These are phyloP conservation scores for Colletotrichum sp. DNA, from an alignment of 2,329 filamentous ascomycete species.

Conservation along the genomic window DNA sequence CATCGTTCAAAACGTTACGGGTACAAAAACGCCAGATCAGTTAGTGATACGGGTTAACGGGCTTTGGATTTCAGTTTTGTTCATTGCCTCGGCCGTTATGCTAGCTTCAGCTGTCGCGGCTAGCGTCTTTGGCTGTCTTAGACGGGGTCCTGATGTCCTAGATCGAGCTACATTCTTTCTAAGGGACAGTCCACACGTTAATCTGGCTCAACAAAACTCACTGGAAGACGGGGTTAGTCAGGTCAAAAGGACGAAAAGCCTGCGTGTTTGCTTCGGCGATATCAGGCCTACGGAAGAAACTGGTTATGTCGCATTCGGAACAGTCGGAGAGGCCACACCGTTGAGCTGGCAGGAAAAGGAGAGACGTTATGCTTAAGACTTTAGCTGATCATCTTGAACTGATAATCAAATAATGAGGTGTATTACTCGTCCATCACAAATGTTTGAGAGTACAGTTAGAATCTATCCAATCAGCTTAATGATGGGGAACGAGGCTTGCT, in stretches of 20 bases:
- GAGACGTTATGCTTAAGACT: neutral
- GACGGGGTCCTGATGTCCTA: conserved; percentile 29
- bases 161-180: conserved; percentile 21
- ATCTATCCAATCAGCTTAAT: neutral
- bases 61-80: neutral
- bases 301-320: neutral
- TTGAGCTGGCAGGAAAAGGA: neutral
- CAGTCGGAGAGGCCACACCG: neutral
- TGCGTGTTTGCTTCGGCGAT: neutral
- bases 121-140: conserved; percentile 28
- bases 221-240: neutral
- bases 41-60: neutral
- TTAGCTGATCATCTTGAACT: fast-evolving
- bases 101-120: neutral
- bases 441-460: neutral
- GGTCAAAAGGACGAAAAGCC: neutral
- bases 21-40: neutral
- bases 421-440: too few relatives aligned
- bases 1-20: neutral
- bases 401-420: too few relatives aligned
- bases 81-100: neutral
- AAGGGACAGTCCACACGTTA: neutral
- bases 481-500: neutral
- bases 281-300: neutral
- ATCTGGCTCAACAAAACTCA: neutral